These are phyloP conservation scores for Anthracocystis walkeri DNA, from an alignment of 1,284 basidiomycete genomes.

Conservation along the genomic window DNA sequence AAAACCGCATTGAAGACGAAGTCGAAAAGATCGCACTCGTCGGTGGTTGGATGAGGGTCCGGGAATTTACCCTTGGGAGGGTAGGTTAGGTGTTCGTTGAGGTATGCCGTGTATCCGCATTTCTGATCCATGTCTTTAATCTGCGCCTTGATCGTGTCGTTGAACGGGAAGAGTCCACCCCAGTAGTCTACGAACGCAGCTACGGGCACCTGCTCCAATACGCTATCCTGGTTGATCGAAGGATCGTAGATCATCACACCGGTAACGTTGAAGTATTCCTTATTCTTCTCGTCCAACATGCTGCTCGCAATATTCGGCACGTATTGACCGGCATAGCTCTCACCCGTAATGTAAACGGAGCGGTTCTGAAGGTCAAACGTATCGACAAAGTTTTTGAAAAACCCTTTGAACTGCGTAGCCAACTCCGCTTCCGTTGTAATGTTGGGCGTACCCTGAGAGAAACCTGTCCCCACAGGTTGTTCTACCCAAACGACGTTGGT, in stretches of 20 bases:
- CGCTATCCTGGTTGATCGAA: slow-evolving; percentile 46
- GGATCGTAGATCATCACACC: slow-evolving; percentile 67
- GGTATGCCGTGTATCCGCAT: slow-evolving; percentile 54
- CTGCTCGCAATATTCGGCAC: slow-evolving; percentile 83
- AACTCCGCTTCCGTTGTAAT: slow-evolving; percentile 71
- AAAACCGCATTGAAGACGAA: slow-evolving; percentile 27
- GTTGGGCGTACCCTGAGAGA: slow-evolving; percentile 79
- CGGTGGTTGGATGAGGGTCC: slow-evolving; percentile 22
- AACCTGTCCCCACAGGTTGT: slow-evolving; percentile 86
- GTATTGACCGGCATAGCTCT: slow-evolving; percentile 96
- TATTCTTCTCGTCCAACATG: slow-evolving; percentile 50
- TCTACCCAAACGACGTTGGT: slow-evolving; percentile 81
- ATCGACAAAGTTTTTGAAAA: slow-evolving; percentile 58
- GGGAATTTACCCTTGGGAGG: slow-evolving; percentile 61
- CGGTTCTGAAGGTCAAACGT: slow-evolving; percentile 57
- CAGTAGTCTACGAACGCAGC: slow-evolving; percentile 44
- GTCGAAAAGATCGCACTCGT: slow-evolving; percentile 38
- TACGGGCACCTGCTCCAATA: slow-evolving; percentile 55
- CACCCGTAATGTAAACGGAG: slow-evolving; percentile 57
- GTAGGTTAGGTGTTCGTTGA: slow-evolving; percentile 59
- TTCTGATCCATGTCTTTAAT: slow-evolving; percentile 45
- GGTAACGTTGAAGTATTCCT: slow-evolving; percentile 58
- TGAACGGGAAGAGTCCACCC: slow-evolving; percentile 43
- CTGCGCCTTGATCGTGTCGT: slow-evolving; percentile 35
- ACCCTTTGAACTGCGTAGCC: slow-evolving; percentile 68